These are phyloP conservation scores for Dianthus caryophyllus DNA, from an alignment of 148 eudicot genomes.

Conservation along the genomic window DNA sequence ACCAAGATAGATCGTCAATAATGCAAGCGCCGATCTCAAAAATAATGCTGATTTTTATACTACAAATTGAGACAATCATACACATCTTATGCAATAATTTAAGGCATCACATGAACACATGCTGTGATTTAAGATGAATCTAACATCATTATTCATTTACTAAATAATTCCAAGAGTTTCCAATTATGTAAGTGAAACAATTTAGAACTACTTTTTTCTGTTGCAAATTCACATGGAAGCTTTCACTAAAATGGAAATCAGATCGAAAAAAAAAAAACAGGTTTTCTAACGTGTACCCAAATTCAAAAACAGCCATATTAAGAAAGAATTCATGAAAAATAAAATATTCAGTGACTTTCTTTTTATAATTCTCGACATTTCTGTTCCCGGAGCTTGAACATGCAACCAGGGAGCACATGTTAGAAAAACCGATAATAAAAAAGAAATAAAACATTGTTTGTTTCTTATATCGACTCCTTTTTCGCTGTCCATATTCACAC, in stretches of 20 bases:
- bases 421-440: neutral
- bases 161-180: constrained; percentile 1
- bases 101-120: neutral
- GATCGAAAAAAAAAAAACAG: neutral
- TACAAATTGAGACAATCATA: constrained; percentile 3
- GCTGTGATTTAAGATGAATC: constrained; percentile 6
- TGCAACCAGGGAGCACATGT: no score
- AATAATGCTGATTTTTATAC: neutral
- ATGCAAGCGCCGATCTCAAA: neutral
- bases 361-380: no score
- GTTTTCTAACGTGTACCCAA: no score
- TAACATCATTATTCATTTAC: neutral
- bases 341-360: no score
- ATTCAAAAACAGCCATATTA: no score
- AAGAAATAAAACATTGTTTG: neutral
- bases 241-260: constrained; percentile 1
- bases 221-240: neutral
- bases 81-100: neutral
- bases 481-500: constrained; percentile 1
- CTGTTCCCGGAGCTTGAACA: no score
- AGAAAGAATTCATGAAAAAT: no score
- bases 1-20: neutral
- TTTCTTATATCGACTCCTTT: neutral
- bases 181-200: neutral
- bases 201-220: neutral